phyloP scores from a whole-genome alignment of 1,284 basidiomycete species.

The Chondrostereum purpureum region DNA sequence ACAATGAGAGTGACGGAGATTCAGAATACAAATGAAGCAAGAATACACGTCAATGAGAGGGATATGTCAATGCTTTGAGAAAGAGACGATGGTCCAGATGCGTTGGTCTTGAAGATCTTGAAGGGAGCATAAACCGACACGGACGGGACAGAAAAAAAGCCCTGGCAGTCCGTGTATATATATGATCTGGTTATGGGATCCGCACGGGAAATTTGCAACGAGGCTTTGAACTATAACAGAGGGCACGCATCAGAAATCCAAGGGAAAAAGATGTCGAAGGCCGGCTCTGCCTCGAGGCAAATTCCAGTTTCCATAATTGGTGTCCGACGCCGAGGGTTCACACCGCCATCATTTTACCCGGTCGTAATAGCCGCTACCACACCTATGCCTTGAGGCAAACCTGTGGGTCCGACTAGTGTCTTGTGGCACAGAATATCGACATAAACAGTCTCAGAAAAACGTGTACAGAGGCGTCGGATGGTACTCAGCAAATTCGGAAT shows the following conservation, averaged over 20 bases:
- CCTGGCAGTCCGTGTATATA: no score
- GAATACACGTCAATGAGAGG: no score
- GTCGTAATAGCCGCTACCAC: not conserved
- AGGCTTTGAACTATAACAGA: not conserved
- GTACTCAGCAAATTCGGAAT: not conserved
- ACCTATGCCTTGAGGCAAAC: not conserved
- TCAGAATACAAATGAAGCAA: not conserved
- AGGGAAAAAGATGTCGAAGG: not conserved
- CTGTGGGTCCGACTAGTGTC: not conserved
- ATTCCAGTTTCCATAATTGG: not conserved
- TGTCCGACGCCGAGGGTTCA: not conserved
- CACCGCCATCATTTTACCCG: not conserved
- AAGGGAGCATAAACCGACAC: no score
- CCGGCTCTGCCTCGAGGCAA: not conserved
- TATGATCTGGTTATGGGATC: not conserved
- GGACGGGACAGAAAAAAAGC: no score
- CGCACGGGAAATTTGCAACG: not conserved
- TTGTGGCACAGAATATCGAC: conserved; percentile 37
- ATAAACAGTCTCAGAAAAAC: conserved; percentile 19
- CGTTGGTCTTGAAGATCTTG: not conserved
- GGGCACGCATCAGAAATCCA: not conserved
- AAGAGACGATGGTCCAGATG: not conserved
- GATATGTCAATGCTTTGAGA: no score
- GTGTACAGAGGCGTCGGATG: not conserved
- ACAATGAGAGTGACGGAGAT: not conserved